phyloP scores from a whole-genome alignment of 805 yeast species.

The Danielozyma ontarioensis region DNA sequence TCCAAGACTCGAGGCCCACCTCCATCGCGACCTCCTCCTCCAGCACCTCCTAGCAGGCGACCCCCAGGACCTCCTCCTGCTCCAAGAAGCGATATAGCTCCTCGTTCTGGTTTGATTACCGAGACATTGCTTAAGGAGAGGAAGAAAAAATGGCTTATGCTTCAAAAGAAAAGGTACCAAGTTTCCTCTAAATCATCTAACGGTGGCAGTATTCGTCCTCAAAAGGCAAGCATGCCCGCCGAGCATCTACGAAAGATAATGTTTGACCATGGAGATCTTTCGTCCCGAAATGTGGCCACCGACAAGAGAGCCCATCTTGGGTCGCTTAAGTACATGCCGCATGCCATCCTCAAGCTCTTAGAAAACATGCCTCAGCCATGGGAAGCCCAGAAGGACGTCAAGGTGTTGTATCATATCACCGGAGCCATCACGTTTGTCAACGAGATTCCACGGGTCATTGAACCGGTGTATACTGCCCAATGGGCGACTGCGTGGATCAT shows the following conservation, averaged over 20 bases:
- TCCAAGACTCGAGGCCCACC: slow-evolving; percentile 4
- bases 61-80: slow-evolving; percentile 6
- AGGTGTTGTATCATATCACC: slow-evolving; percentile 80
- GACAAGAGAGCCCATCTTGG: slow-evolving; percentile 88
- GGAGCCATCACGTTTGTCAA: slow-evolving; percentile 96
- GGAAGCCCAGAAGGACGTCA: slow-evolving; percentile 84
- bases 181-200: slow-evolving; percentile 16
- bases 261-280: slow-evolving; percentile 78
- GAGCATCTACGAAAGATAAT: slow-evolving; percentile 86
- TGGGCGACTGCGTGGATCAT: slow-evolving; percentile 93
- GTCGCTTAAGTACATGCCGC: slow-evolving; percentile 92
- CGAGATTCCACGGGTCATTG: slow-evolving; percentile 87
- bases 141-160: slow-evolving; percentile 54
- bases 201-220: slow-evolving; percentile 50
- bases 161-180: slow-evolving; percentile 56
- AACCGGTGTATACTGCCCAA: slow-evolving; percentile 87
- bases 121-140: too few species aligned
- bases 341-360: slow-evolving; percentile 79
- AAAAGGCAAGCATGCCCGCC: slow-evolving; percentile 83
- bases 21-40: slow-evolving; percentile 1
- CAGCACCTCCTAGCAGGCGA: too few species aligned
- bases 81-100: too few species aligned
- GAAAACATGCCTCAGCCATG: slow-evolving; percentile 99
- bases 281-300: slow-evolving; percentile 69
- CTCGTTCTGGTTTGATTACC: too few species aligned